phyloP scores from a whole-genome alignment of 805 yeast genomes.

The Lachancea dasiensis region DNA sequence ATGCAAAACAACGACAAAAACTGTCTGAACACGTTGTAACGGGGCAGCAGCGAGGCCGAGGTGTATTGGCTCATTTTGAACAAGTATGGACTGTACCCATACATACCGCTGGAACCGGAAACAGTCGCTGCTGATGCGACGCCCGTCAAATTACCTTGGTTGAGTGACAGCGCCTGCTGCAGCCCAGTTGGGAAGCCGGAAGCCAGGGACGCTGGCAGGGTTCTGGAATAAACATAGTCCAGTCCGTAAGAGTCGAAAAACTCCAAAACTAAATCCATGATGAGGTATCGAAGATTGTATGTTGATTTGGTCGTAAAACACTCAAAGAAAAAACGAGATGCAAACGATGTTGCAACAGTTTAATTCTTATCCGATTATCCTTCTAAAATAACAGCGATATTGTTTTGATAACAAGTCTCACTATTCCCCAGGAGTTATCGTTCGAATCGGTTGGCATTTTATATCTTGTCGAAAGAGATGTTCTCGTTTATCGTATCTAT shows the following conservation, averaged over 20 bases:
- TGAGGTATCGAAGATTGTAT: too few species aligned
- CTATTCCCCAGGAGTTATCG: too few species aligned
- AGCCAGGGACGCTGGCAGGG: constrained; percentile 54
- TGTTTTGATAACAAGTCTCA: too few species aligned
- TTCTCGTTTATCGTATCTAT: too few species aligned
- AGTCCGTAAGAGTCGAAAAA: constrained; percentile 63
- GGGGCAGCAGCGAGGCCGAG: constrained; percentile 59
- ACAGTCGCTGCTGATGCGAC: constrained; percentile 18
- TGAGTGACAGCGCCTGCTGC: constrained; percentile 19
- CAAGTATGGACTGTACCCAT: constrained; percentile 57
- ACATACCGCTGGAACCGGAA: constrained; percentile 36
- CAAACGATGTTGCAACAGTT: too few species aligned
- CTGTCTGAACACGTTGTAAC: constrained; percentile 73
- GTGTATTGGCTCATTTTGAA: constrained; percentile 53
- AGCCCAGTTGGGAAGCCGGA: constrained; percentile 29
- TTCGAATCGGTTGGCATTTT: too few species aligned
- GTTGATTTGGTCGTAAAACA: too few species aligned
- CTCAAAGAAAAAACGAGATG: too few species aligned
- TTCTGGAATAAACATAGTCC: constrained; percentile 66
- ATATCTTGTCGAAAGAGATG: too few species aligned
- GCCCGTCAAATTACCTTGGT: constrained; percentile 24
- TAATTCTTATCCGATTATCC: too few species aligned
- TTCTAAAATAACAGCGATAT: too few species aligned
- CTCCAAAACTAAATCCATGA: constrained; percentile 91
- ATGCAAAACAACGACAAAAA: constrained; percentile 55